These are phyloP conservation scores for Pseudognaphalium luteoalbum DNA, from an alignment of 129 eudicot species.

Conservation along the genomic window DNA sequence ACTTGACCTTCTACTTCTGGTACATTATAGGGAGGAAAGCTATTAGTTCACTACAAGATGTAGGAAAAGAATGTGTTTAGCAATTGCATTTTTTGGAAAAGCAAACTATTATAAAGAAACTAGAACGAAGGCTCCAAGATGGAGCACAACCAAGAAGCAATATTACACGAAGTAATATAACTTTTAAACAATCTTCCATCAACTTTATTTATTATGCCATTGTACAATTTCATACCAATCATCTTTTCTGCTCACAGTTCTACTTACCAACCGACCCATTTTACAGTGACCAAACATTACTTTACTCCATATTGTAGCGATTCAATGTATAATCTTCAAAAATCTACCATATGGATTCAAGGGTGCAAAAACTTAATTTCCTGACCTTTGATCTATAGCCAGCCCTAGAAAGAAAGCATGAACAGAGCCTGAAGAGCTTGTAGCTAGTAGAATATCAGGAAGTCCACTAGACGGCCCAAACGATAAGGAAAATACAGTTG, in stretches of 20 bases:
- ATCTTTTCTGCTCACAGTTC: not conserved
- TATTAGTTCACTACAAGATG: not conserved
- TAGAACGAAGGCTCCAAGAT: too few relatives aligned
- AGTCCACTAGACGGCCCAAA: slow-evolving; percentile 75
- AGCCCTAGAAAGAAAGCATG: slow-evolving; percentile 67
- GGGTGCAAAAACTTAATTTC: slow-evolving; percentile 5
- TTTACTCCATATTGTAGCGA: not conserved
- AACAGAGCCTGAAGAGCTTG: slow-evolving; percentile 91
- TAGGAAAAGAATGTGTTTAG: not conserved
- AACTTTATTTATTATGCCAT: not conserved
- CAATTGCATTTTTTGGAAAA: not conserved
- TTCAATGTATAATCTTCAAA: not conserved
- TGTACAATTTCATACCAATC: not conserved
- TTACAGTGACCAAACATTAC: not conserved
- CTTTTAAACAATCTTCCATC: not conserved
- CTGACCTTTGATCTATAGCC: slow-evolving; percentile 72
- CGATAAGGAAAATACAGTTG: slow-evolving; percentile 78
- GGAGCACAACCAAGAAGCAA: too few relatives aligned
- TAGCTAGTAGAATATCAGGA: slow-evolving; percentile 84
- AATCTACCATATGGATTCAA: not conserved
- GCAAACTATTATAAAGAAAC: too few relatives aligned
- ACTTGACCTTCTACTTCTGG: slow-evolving; percentile 66
- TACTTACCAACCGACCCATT: not conserved
- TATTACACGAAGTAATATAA: not conserved
- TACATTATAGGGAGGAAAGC: not conserved